phyloP scores from a whole-genome alignment of 1,284 basidiomycete genomes.

The Rhodofomes roseus region DNA sequence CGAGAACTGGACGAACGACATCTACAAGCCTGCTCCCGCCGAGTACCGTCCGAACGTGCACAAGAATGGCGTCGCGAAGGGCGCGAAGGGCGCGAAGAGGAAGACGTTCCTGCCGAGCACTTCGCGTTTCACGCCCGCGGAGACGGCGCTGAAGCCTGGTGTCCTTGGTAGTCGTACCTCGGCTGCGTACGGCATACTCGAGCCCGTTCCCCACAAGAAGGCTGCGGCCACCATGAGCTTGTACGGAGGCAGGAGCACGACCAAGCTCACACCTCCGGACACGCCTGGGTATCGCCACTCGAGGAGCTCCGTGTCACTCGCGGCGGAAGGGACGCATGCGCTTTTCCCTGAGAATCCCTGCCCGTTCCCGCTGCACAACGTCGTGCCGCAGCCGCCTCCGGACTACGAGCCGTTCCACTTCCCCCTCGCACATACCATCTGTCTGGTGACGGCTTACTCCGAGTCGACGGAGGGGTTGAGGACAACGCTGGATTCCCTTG shows the following conservation, averaged over 20 bases:
- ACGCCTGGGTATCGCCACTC: slow-evolving; percentile 74
- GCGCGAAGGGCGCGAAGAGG: slow-evolving; percentile 56
- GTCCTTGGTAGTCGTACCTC: slow-evolving; percentile 57
- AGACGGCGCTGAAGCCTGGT: slow-evolving; percentile 60
- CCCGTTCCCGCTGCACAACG: slow-evolving; percentile 89
- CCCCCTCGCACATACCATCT: slow-evolving; percentile 91
- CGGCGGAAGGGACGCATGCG: slow-evolving; percentile 36
- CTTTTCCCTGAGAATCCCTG: slow-evolving; percentile 66
- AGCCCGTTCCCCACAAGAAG: slow-evolving; percentile 59
- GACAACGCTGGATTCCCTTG: slow-evolving; percentile 95
- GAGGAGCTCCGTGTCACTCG: slow-evolving; percentile 80
- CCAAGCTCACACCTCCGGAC: slow-evolving; percentile 68
- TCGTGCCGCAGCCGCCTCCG: slow-evolving; percentile 88
- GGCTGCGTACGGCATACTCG: slow-evolving; percentile 75
- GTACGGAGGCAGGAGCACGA: slow-evolving; percentile 41
- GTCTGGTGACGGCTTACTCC: slow-evolving; percentile 97
- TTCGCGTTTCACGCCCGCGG: slow-evolving; percentile 85
- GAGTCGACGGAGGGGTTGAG: slow-evolving; percentile 96
- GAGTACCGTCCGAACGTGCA: slow-evolving; percentile 87
- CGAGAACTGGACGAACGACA: slow-evolving; percentile 96
- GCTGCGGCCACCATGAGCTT: slow-evolving; percentile 40
- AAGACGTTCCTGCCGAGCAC: slow-evolving; percentile 75
- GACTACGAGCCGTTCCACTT: slow-evolving; percentile 97
- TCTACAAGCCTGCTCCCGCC: slow-evolving; percentile 91
- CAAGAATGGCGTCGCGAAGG: slow-evolving; percentile 63